phyloP scores from a whole-genome alignment of 768 basidiomycete species.

The Leccinum disarticulatum region DNA sequence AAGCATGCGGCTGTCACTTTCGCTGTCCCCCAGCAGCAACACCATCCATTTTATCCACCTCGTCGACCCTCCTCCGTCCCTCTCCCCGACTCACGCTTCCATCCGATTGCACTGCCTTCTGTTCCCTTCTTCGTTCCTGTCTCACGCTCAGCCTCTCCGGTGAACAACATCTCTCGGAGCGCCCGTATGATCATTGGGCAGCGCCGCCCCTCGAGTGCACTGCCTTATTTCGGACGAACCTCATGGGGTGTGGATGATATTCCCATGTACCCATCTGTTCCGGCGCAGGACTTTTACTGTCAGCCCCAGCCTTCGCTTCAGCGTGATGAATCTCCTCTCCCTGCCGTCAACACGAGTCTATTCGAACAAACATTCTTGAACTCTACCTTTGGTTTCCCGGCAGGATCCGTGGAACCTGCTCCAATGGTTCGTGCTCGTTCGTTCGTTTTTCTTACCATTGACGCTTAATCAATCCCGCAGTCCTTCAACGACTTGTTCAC shows the following conservation, averaged over 20 bases:
- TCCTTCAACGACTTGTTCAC: slow-evolving; percentile 26
- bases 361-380: slow-evolving; percentile 46
- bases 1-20: not conserved
- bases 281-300: no score
- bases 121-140: no score
- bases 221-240: no score
- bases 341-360: slow-evolving; percentile 41
- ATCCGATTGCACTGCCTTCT: slow-evolving; percentile 45
- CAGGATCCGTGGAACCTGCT: slow-evolving; percentile 9
- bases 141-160: no score
- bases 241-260: no score
- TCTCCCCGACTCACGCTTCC: slow-evolving; percentile 43
- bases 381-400: slow-evolving; percentile 28
- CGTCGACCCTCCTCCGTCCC: slow-evolving; percentile 67
- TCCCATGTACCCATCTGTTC: no score
- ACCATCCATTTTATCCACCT: slow-evolving; percentile 34
- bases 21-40: not conserved
- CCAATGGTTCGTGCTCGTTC: slow-evolving; percentile 13
- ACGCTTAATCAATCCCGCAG: slow-evolving; percentile 7
- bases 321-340: no score
- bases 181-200: no score
- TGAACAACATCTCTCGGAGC: no score
- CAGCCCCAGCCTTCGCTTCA: no score
- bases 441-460: accelerated
- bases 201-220: no score